Evolutionary conservation across 2,329 filamentous ascomycete genomes (phyloP).

Genomic region (Pestalotiopsis sp.): DNA sequence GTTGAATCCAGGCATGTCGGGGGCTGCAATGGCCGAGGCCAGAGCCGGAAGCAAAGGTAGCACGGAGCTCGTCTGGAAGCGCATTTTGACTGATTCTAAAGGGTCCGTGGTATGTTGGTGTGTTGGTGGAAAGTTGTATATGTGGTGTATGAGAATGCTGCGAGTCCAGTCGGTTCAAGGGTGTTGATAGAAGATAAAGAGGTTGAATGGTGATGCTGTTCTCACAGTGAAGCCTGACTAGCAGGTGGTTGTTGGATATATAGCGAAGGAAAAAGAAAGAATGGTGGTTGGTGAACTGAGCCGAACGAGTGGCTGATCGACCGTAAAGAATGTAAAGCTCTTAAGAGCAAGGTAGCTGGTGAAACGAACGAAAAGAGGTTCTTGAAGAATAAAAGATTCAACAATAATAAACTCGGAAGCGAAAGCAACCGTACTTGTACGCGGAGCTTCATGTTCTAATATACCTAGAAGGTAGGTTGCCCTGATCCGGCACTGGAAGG

Average conservation of each 20-base stretch:
- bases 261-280: background rate
- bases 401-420: background rate
- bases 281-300: background rate
- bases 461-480: background rate
- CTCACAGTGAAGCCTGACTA: slow-evolving; percentile 7
- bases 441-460: slow-evolving; percentile 9
- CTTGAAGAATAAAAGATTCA: background rate
- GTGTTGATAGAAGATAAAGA: background rate
- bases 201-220: background rate
- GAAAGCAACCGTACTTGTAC: slow-evolving; percentile 3
- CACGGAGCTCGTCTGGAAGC: slow-evolving; percentile 26
- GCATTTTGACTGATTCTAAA: slow-evolving; percentile 20
- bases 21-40: slow-evolving; percentile 28
- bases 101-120: slow-evolving; percentile 13
- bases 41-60: slow-evolving; percentile 28
- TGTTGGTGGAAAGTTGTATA: background rate
- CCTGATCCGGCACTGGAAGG: slow-evolving; percentile 9
- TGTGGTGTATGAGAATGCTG: slow-evolving; percentile 8
- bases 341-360: background rate
- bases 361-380: slow-evolving; percentile 2
- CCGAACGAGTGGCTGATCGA: slow-evolving; percentile 7
- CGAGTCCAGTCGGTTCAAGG: background rate
- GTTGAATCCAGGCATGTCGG: slow-evolving; percentile 37
- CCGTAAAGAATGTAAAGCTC: slow-evolving; percentile 12
- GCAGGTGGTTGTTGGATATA: slow-evolving; percentile 7